These are phyloP conservation scores for Fusarium siculi DNA, from an alignment of 2,329 filamentous ascomycete species.

Conservation along the genomic window DNA sequence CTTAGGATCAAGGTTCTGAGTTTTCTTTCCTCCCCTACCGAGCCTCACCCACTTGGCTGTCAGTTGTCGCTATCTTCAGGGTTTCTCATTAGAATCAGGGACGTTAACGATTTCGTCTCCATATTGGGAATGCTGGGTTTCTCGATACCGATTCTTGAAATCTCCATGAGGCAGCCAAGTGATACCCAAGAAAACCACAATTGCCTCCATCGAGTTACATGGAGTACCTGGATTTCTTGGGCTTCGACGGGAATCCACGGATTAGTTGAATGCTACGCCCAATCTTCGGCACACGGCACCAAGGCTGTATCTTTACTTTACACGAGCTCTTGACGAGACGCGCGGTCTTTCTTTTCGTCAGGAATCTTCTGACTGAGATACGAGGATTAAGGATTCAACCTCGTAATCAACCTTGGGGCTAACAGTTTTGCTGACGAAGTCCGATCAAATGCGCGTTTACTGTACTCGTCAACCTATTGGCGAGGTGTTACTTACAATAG, in stretches of 20 bases:
- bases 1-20: too few species aligned
- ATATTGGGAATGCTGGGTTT: constrained; percentile 9
- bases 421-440: constrained; percentile 1
- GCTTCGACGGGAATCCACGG: constrained; percentile 11
- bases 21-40: too few species aligned
- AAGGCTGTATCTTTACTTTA: constrained; percentile 11
- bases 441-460: neutral
- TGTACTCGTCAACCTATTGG: neutral
- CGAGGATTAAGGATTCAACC: neutral
- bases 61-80: constrained; percentile 11
- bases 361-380: neutral
- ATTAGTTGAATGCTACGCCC: neutral
- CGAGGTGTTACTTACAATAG: neutral
- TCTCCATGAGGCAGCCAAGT: constrained; percentile 32
- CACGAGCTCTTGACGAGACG: neutral
- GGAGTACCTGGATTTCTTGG: constrained; percentile 8
- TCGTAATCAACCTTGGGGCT: constrained; percentile 5
- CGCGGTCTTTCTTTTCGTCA: constrained; percentile 8
- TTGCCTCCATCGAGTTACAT: constrained; percentile 15
- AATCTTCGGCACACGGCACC: constrained; percentile 14
- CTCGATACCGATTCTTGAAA: constrained; percentile 8
- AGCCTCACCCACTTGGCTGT: constrained; percentile 22
- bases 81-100: constrained; percentile 8
- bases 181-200: constrained; percentile 15
- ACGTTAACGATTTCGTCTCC: constrained; percentile 11